These are phyloP conservation scores for Thielaviopsis ethacetica DNA, from an alignment of 2,329 filamentous ascomycete genomes.

Conservation along the genomic window DNA sequence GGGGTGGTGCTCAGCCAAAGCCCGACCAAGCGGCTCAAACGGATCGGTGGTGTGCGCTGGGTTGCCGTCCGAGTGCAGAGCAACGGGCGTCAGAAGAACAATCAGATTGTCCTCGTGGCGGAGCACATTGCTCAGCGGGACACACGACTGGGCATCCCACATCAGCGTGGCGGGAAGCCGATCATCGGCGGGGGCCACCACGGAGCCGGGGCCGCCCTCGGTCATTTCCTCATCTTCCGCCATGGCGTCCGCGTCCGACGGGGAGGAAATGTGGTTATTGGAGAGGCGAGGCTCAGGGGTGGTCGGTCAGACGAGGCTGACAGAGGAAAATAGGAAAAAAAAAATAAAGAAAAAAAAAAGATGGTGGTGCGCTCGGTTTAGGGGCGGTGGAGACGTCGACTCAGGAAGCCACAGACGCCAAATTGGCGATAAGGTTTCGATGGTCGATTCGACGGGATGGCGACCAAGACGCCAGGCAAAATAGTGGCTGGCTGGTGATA, in stretches of 20 bases:
- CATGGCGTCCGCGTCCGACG: not conserved
- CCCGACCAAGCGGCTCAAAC: slow-evolving; percentile 53
- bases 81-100: slow-evolving; percentile 44
- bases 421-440: too few relatives aligned
- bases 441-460: too few relatives aligned
- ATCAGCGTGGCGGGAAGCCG: slow-evolving; percentile 17
- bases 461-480: too few relatives aligned
- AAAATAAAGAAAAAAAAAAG: not conserved
- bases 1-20: slow-evolving; percentile 41
- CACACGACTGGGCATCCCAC: slow-evolving; percentile 28
- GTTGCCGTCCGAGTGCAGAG: slow-evolving; percentile 28
- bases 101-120: slow-evolving; percentile 32
- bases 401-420: not conserved
- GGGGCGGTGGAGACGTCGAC: not conserved
- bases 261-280: not conserved
- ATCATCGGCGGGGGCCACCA: slow-evolving; percentile 12
- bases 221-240: slow-evolving; percentile 10
- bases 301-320: not conserved
- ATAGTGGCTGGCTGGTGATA: too few relatives aligned
- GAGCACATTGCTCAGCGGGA: slow-evolving; percentile 31
- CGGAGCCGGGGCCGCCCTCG: slow-evolving; percentile 8
- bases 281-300: not conserved
- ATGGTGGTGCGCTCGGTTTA: not conserved
- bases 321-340: not conserved
- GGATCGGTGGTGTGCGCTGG: slow-evolving; percentile 39